Percentiles rank a stretch among this genome's conserved stretches.
Conservation (phyloP, 306 rosid species). For the Fragaria ananassa region DNA sequence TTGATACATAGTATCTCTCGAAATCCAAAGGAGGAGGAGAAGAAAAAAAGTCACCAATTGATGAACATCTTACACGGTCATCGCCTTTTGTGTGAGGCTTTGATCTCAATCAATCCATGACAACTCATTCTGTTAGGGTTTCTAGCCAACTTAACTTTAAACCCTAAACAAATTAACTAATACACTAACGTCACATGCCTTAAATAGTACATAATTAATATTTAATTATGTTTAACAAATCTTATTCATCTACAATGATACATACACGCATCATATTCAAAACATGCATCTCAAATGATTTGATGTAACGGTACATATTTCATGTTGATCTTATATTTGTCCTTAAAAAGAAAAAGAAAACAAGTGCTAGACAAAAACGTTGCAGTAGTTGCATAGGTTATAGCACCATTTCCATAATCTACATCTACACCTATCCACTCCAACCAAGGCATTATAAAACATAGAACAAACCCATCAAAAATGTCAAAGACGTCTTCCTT, state of each 20-base stretch:
- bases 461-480: neutral
- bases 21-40: conserved; percentile 19
- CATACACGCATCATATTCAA: neutral
- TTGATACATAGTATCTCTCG: conserved; percentile 32
- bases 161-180: neutral
- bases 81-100: conserved; percentile 37
- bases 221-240: neutral
- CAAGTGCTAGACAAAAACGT: conserved; percentile 14
- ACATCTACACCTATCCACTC: neutral
- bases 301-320: neutral
- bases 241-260: neutral
- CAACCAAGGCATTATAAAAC: conserved; percentile 9
- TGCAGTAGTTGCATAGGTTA: conserved; percentile 8
- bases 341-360: neutral
- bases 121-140: conserved; percentile 29
- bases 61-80: conserved; percentile 23
- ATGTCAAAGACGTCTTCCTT: neutral
- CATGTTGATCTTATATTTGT: neutral
- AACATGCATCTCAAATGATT: neutral
- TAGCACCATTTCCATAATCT: neutral
- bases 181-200: neutral
- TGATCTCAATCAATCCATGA: conserved; percentile 33
- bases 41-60: conserved; percentile 20
- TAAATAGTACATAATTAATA: neutral
- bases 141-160: neutral